phyloP scores from a whole-genome alignment of 257 asterid genomes.

The Gynochthodes officinalis region DNA sequence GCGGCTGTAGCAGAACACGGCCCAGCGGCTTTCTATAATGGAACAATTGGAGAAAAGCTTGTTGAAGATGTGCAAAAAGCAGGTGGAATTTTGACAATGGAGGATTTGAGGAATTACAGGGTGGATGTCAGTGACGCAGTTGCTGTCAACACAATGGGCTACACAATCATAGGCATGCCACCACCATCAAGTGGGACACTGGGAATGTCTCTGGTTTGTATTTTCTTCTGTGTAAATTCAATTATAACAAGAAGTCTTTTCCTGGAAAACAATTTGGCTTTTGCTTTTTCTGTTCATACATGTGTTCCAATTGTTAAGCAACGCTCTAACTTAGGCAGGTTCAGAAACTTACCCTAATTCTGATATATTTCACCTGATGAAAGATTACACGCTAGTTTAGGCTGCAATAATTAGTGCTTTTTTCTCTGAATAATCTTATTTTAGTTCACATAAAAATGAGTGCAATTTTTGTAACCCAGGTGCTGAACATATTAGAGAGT shows the following conservation, averaged over 20 bases:
- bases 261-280: neutral
- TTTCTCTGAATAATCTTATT: neutral
- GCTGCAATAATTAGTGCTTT: neutral
- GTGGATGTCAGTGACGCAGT: conserved; percentile 56
- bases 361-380: no score
- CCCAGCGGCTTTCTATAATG: conserved; percentile 64
- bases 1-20: conserved; percentile 71
- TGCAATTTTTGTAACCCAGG: conserved; percentile 38
- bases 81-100: conserved; percentile 83
- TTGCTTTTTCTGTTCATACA: neutral
- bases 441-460: neutral
- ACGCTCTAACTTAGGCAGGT: no score
- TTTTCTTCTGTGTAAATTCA: neutral
- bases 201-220: conserved; percentile 74
- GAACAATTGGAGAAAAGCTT: conserved; percentile 62
- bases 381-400: neutral
- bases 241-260: neutral
- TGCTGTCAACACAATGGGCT: conserved; percentile 61
- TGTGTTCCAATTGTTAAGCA: no score
- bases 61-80: conserved; percentile 60
- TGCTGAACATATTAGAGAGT: conserved; percentile 60
- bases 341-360: neutral
- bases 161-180: conserved; percentile 81
- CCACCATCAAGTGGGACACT: conserved; percentile 92
- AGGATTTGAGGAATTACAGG: conserved; percentile 62